Evolutionary conservation across 495 filamentous ascomycete genomes (phyloP).

Genomic region (Rusavskia elegans): DNA sequence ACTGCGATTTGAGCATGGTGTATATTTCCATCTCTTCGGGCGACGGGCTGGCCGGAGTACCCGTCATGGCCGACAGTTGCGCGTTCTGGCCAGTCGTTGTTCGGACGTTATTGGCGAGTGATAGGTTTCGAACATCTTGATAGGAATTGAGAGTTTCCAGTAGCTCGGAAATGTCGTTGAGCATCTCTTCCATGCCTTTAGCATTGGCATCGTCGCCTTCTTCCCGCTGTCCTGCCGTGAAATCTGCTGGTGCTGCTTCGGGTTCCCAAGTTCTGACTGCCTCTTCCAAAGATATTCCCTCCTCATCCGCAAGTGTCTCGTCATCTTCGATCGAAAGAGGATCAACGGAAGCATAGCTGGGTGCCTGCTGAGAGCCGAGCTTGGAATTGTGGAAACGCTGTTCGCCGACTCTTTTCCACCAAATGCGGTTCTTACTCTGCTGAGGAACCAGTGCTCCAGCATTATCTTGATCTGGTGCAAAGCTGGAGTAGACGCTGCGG

Average conservation of each 20-base stretch:
- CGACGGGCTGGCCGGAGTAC: constrained; percentile 34
- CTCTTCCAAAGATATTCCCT: constrained; percentile 32
- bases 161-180: constrained; percentile 66
- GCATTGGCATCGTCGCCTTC: constrained; percentile 28
- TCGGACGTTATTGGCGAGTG: constrained; percentile 28
- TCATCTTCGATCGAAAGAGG: background rate
- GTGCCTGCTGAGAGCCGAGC: background rate
- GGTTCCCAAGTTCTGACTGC: constrained; percentile 32
- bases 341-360: background rate
- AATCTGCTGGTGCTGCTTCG: constrained; percentile 23
- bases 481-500: constrained; percentile 71
- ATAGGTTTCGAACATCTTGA: constrained; percentile 66
- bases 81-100: constrained; percentile 22
- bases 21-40: constrained; percentile 57
- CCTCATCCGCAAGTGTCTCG: constrained; percentile 2
- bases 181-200: constrained; percentile 55
- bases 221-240: constrained; percentile 25
- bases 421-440: constrained; percentile 57
- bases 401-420: constrained; percentile 70
- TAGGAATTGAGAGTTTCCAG: constrained; percentile 75
- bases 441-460: constrained; percentile 54
- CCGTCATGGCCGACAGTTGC: constrained; percentile 28
- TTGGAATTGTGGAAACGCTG: constrained; percentile 31
- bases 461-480: constrained; percentile 73
- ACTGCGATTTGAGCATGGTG: constrained; percentile 54